Evolutionary conservation across 148 eudicot species (phyloP), one percentile per base, ranked within the genome.

Genomic region (Chenopodium suecicum): DNA sequence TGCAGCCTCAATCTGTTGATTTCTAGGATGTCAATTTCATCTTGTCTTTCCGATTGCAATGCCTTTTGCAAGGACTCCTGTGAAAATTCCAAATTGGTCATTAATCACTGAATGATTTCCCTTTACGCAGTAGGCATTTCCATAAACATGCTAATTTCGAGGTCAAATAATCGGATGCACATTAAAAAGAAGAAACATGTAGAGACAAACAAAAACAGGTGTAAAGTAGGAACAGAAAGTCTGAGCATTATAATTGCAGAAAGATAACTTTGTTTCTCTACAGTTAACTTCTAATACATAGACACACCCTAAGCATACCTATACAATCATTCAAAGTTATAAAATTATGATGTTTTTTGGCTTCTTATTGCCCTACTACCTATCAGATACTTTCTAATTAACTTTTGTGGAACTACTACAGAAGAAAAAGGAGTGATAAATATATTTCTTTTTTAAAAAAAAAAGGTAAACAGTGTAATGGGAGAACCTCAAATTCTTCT

Each of bases 401-500:
- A 32, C 73, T 74, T 47, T 31, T 68, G 70, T 46, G 41, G 41
- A 44, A 80, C 46, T 37, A 16, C 12, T 9, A 44, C 29, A 0
- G 4, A 37, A 37, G 31, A 46, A 27, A 58, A 56, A 41, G 41
- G 37, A 72, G 7, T 73, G 62, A 44, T 31, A 31, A 31, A 31
- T 31, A 31, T 1, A 31, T 31, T 31, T 31, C 32, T 31, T 31
- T 31, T 31, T 31, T 31, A 0, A 1, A 29, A 31, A 31, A 31
- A 31, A 31, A 31, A 31, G 32, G 32, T 31, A 31, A 31, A 31
- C 31, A 31, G 73, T 46, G 25, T 48, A n/a, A 75, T 50, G 54
- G 47, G 23, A 50, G 67, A 79, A 97, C 99, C 98, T 92, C 97
- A 85, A 94, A 91, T 81, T 94, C 95, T 86, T 84, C 86, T 76